Evolutionary conservation across 2,329 filamentous ascomycete species (phyloP).

Genomic region (Ophiocordyceps robertsii): DNA sequence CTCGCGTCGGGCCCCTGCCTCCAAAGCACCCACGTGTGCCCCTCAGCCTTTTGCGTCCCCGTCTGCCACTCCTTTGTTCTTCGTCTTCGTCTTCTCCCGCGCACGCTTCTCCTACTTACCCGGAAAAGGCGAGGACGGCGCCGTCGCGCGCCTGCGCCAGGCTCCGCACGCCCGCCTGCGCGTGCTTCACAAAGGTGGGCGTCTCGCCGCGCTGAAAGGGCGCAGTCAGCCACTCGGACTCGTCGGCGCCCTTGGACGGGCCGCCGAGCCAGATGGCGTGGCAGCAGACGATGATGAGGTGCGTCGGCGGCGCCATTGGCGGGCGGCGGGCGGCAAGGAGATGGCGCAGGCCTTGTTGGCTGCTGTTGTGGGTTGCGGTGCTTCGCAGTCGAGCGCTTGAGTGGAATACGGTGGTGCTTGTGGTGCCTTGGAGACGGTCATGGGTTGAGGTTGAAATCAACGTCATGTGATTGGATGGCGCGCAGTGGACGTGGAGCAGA

Average conservation of each 20-base stretch:
- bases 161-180: conserved; percentile 46
- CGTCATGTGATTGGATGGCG: too few species aligned
- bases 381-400: too few species aligned
- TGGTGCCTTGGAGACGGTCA: not conserved
- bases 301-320: conserved; percentile 8
- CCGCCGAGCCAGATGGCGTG: conserved; percentile 66
- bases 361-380: too few species aligned
- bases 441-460: too few species aligned
- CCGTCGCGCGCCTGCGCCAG: conserved; percentile 28
- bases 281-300: conserved; percentile 71
- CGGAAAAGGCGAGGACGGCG: conserved; percentile 57
- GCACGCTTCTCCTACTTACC: conserved; percentile 29
- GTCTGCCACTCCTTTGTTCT: too few species aligned
- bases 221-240: conserved; percentile 60
- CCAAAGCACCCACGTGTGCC: too few species aligned
- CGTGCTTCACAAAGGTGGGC: conserved; percentile 65
- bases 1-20: conserved; percentile 45
- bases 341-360: too few species aligned
- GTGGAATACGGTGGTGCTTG: too few species aligned
- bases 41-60: too few species aligned
- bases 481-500: too few species aligned
- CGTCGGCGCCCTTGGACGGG: conserved; percentile 33
- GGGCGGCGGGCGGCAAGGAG: not conserved
- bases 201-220: conserved; percentile 68
- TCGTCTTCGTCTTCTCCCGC: too few species aligned